Percentiles rank a stretch among this genome's conserved stretches.
phyloP scores from a whole-genome alignment of 164 flowering plant genomes.

The Umbilicus rupestris region DNA sequence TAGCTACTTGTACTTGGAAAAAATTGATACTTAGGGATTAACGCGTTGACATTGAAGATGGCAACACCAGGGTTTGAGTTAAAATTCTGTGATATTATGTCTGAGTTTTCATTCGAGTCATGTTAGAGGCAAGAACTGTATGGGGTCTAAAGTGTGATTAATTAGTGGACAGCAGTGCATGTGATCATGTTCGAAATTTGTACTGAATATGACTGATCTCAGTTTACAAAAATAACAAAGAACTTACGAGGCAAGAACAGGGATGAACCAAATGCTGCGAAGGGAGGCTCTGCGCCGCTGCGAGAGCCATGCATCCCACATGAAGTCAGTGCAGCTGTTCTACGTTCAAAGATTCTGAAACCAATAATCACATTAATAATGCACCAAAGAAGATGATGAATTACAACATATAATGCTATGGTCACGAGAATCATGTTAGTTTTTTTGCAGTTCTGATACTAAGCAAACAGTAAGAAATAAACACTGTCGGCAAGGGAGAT shows the following conservation, averaged over 20 bases:
- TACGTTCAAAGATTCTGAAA: neutral
- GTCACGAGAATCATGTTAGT: neutral
- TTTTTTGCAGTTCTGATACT: neutral
- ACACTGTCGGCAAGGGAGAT: slow-evolving; percentile 1
- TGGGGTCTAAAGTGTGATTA: too few relatives aligned
- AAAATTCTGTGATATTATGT: neutral
- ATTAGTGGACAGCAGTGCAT: neutral
- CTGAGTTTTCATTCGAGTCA: neutral
- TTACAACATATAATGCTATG: neutral
- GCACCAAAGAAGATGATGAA: neutral
- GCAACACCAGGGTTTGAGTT: neutral
- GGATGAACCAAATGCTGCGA: too few relatives aligned
- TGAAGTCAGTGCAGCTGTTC: neutral
- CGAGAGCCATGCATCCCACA: too few relatives aligned
- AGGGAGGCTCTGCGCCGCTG: too few relatives aligned
- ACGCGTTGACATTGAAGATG: neutral
- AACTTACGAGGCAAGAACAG: too few relatives aligned
- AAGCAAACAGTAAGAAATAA: neutral
- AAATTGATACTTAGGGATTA: neutral
- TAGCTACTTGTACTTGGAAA: neutral
- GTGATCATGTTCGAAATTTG: neutral
- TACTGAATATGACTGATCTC: neutral
- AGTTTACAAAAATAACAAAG: neutral
- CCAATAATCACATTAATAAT: neutral
- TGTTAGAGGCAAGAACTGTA: too few relatives aligned